phyloP scores from a whole-genome alignment of 179 eudicot species.

The Nepenthes alata region DNA sequence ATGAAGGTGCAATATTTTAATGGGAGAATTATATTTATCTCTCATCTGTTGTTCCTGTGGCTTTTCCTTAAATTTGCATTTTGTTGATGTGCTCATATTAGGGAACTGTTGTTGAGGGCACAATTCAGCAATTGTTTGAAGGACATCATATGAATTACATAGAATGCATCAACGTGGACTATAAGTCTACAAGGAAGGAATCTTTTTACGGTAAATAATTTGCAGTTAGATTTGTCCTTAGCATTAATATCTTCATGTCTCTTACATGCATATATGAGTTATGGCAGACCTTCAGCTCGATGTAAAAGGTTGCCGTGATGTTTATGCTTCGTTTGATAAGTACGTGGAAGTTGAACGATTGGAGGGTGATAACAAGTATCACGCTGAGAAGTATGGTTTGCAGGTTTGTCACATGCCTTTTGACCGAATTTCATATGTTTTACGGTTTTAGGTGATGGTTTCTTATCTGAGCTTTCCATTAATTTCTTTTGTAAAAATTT shows the following conservation, averaged over 20 bases:
- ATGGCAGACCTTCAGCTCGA: constrained; percentile 83
- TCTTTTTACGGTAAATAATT: constrained; percentile 59
- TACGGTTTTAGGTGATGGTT: background rate
- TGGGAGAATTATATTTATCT: background rate
- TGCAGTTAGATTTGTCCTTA: background rate
- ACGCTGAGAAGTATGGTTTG: constrained; percentile 71
- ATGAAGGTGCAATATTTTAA: constrained; percentile 50
- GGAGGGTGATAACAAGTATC: constrained; percentile 84
- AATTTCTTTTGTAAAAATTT: background rate
- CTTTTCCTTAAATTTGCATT: background rate
- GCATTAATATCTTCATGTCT: background rate
- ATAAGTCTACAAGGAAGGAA: constrained; percentile 81
- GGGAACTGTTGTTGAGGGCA: constrained; percentile 95
- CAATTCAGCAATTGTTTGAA: constrained; percentile 78
- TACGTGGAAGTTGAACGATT: constrained; percentile 83
- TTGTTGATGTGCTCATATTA: constrained; percentile 18
- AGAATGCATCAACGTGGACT: constrained; percentile 80
- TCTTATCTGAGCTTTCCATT: background rate
- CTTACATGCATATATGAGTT: constrained; percentile 7
- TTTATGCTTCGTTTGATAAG: constrained; percentile 88
- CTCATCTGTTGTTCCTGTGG: background rate
- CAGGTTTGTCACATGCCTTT: constrained; percentile 36
- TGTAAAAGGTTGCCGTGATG: constrained; percentile 86
- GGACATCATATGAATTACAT: constrained; percentile 94
- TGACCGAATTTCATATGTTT: background rate